Conservation (phyloP, 768 basidiomycete genomes). For the Clavulina sp. region DNA sequence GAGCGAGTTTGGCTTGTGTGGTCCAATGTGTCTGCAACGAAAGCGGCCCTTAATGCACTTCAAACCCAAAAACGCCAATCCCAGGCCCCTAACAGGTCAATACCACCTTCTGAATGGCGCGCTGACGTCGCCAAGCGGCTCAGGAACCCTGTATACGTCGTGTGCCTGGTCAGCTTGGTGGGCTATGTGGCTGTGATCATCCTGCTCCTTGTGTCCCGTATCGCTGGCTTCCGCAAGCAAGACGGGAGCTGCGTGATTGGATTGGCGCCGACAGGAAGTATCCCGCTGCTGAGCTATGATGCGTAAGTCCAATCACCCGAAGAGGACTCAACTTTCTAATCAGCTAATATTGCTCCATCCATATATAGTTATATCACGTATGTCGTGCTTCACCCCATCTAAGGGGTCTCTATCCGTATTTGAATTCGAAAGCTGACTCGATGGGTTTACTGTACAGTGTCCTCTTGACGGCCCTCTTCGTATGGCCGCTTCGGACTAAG, state of each 20-base stretch:
- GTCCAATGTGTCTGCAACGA: neutral
- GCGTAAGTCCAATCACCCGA: too few relatives aligned
- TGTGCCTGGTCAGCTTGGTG: conserved; percentile 22
- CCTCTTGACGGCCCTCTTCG: conserved; percentile 25
- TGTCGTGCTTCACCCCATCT: too few relatives aligned
- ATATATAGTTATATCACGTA: too few relatives aligned
- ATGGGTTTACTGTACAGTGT: conserved; percentile 18
- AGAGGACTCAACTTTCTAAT: too few relatives aligned
- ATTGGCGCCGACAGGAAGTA: conserved; percentile 23
- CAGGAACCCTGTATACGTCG: conserved; percentile 27
- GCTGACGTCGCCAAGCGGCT: too few relatives aligned
- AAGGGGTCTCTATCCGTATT: conserved; percentile 15
- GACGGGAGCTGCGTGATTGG: conserved; percentile 33
- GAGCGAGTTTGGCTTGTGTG: conserved; percentile 13
- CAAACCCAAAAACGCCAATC: too few relatives aligned
- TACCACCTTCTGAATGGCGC: too few relatives aligned
- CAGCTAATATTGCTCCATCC: too few relatives aligned
- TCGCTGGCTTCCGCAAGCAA: neutral
- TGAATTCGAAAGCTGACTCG: neutral
- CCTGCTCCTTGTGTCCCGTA: conserved; percentile 21
- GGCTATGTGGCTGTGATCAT: conserved; percentile 26
- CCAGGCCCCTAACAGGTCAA: too few relatives aligned
- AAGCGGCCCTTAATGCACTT: neutral
- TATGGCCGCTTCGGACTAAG: conserved; percentile 29
- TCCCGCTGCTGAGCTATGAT: conserved; percentile 31